Evolutionary conservation across 805 yeast genomes (phyloP).

Genomic region (Candida insectalens): DNA sequence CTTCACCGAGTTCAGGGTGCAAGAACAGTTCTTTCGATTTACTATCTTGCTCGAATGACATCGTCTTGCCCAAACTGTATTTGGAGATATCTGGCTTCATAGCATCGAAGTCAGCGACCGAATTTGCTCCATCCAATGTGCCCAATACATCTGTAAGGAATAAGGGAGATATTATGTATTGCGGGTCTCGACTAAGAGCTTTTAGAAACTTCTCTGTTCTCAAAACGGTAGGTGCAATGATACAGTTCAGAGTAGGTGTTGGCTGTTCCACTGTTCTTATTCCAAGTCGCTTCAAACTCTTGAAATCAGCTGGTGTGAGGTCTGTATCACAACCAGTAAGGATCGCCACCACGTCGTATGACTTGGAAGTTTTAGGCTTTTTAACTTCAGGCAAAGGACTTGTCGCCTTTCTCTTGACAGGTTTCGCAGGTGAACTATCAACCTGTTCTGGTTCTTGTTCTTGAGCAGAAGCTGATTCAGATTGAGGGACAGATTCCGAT

Average conservation of each 20-base stretch:
- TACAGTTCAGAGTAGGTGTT: conserved; percentile 33
- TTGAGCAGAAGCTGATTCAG: too few relatives aligned
- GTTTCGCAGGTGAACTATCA: too few relatives aligned
- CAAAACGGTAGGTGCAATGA: conserved; percentile 73
- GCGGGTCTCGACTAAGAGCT: conserved; percentile 49
- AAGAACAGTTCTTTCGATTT: conserved; percentile 25
- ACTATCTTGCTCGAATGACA: conserved; percentile 25
- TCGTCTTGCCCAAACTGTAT: conserved; percentile 17
- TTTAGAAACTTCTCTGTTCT: conserved; percentile 82
- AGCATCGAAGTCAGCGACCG: conserved; percentile 15
- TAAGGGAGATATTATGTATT: conserved; percentile 44
- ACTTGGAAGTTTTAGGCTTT: conserved; percentile 11
- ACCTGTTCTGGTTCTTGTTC: too few relatives aligned
- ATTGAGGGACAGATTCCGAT: too few relatives aligned
- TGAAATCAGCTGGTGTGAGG: conserved; percentile 32
- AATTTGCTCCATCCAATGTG: conserved; percentile 18
- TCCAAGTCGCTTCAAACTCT: conserved; percentile 42
- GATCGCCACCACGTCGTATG: conserved; percentile 37
- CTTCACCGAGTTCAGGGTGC: conserved; percentile 10
- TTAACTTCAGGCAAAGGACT: conserved; percentile 2
- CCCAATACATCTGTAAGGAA: conserved; percentile 40
- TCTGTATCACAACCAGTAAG: conserved; percentile 57
- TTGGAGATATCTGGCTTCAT: conserved; percentile 17
- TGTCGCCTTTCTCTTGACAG: background rate
- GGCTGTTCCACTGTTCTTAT: conserved; percentile 35